A percentile compares a stretch with the other conserved stretches of the same genome.
These are phyloP conservation scores for Dactylonectria macrodidyma DNA, from an alignment of 2,329 filamentous ascomycete species.

Conservation along the genomic window DNA sequence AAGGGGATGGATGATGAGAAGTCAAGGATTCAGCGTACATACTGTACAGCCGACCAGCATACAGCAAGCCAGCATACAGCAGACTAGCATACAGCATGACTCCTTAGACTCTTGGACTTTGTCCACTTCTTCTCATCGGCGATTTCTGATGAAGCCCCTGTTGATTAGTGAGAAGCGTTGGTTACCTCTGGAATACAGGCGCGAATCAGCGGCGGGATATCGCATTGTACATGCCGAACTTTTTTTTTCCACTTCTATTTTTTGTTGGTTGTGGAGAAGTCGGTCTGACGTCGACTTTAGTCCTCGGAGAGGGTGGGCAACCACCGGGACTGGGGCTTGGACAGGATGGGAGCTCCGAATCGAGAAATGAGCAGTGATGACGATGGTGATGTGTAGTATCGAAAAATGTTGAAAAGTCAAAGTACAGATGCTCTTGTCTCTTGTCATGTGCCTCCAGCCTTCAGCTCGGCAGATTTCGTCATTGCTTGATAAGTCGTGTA, in stretches of 20 bases:
- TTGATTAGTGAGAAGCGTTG: not conserved
- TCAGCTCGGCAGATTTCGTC: constrained; percentile 4
- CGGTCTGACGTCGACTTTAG: constrained; percentile 27
- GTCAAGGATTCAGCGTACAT: constrained; percentile 6
- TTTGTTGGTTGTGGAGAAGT: constrained; percentile 27
- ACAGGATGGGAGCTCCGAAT: constrained; percentile 19
- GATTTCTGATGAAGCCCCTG: not conserved
- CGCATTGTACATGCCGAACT: constrained; percentile 13
- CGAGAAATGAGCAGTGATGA: constrained; percentile 7
- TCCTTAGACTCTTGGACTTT: constrained; percentile 8
- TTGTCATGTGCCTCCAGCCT: constrained; percentile 1
- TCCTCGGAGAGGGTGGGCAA: constrained; percentile 15
- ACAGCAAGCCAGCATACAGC: constrained; percentile 8
- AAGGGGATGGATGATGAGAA: constrained; percentile 7
- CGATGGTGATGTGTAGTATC: constrained; percentile 26
- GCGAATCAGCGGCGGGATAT: constrained; percentile 12
- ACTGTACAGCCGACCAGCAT: not conserved
- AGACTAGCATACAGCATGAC: not conserved
- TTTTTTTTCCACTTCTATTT: constrained; percentile 1
- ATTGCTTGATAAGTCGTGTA: constrained; percentile 4
- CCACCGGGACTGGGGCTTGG: constrained; percentile 13
- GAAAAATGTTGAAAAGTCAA: constrained; percentile 8
- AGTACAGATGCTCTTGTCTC: constrained; percentile 1
- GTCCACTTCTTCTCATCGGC: not conserved
- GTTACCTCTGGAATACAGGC: not conserved